Percentiles rank a stretch among this genome's conserved stretches.
Conservation (phyloP, 768 basidiomycete genomes). For the Leccinum pellstonianum region DNA sequence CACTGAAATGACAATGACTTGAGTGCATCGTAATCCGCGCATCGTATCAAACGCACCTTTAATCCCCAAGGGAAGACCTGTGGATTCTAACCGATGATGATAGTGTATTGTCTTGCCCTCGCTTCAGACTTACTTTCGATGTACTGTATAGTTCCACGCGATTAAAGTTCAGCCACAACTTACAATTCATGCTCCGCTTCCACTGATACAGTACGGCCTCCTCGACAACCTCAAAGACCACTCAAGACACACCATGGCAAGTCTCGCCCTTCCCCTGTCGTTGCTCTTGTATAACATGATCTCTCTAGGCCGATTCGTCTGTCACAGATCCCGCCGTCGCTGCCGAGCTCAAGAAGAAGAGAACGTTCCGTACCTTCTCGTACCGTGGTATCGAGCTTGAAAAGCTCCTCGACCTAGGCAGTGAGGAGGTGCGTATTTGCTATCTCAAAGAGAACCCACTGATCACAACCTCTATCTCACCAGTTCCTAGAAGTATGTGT, state of each 20-base stretch:
- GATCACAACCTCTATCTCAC: constrained; percentile 1
- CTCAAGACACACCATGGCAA: constrained; percentile 36
- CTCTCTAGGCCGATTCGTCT: constrained; percentile 66
- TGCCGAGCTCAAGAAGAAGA: constrained; percentile 97
- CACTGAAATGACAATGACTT: constrained; percentile 44
- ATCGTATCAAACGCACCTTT: constrained; percentile 44
- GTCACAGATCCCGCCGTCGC: constrained; percentile 92
- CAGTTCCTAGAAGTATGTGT: constrained; percentile 77
- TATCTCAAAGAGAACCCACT: not conserved
- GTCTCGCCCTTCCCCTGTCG: not conserved
- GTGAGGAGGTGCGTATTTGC: constrained; percentile 75
- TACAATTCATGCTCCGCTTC: constrained; percentile 32
- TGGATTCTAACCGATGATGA: constrained; percentile 81
- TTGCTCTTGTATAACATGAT: not conserved
- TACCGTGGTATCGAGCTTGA: constrained; percentile 99
- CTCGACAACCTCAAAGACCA: constrained; percentile 27
- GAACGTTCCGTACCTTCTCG: constrained; percentile 98
- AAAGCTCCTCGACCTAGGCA: constrained; percentile 93
- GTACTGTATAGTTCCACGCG: constrained; percentile 67
- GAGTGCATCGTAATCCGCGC: not conserved
- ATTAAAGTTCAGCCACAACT: constrained; percentile 41
- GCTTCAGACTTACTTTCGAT: constrained; percentile 8
- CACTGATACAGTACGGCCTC: constrained; percentile 9
- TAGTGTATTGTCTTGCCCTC: constrained; percentile 20
- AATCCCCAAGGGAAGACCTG: constrained; percentile 93